A percentile compares a stretch with the other conserved stretches of the same genome.
These are phyloP conservation scores for Rhodotorula sp. DNA, from an alignment of 1,284 basidiomycete genomes.

Conservation along the genomic window DNA sequence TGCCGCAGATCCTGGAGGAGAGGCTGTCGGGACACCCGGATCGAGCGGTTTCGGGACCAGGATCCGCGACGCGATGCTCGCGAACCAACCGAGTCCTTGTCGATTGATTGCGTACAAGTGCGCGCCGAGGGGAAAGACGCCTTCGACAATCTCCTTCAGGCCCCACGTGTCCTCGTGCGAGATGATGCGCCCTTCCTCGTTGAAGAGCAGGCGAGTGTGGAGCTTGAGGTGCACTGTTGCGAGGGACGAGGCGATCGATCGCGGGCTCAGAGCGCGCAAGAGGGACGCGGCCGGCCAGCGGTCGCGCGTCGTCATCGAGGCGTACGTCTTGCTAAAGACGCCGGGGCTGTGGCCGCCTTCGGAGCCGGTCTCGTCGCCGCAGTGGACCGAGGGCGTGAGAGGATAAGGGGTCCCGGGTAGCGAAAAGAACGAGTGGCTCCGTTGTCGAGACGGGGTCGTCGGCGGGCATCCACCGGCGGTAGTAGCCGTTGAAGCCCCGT, in stretches of 20 bases:
- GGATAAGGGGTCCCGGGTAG: conserved; percentile 32
- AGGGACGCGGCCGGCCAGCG: conserved; percentile 14
- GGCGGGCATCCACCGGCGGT: neutral
- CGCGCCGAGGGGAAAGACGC: conserved; percentile 33
- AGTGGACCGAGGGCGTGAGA: conserved; percentile 19
- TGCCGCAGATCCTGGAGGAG: too few species aligned
- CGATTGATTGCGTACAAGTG: conserved; percentile 35
- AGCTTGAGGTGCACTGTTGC: conserved; percentile 37
- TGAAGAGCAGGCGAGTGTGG: conserved; percentile 35
- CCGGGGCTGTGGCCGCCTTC: conserved; percentile 7
- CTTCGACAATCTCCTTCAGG: conserved; percentile 38
- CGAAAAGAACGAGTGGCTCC: conserved; percentile 37
- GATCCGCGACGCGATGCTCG: conserved; percentile 15
- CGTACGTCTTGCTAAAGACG: conserved; percentile 28
- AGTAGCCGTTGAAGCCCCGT: neutral
- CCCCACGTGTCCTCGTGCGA: conserved; percentile 38
- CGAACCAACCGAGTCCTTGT: conserved; percentile 22
- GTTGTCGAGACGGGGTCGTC: conserved; percentile 16
- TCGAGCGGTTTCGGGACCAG: conserved; percentile 16
- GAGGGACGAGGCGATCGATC: conserved; percentile 21
- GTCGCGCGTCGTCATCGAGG: conserved; percentile 7
- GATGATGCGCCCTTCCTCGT: conserved; percentile 35
- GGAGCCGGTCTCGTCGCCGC: neutral
- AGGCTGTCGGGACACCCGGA: neutral
- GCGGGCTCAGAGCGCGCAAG: conserved; percentile 21